phyloP scores from a whole-genome alignment of 192 early-diverging fungal species.

The Thamnidium elegans region DNA sequence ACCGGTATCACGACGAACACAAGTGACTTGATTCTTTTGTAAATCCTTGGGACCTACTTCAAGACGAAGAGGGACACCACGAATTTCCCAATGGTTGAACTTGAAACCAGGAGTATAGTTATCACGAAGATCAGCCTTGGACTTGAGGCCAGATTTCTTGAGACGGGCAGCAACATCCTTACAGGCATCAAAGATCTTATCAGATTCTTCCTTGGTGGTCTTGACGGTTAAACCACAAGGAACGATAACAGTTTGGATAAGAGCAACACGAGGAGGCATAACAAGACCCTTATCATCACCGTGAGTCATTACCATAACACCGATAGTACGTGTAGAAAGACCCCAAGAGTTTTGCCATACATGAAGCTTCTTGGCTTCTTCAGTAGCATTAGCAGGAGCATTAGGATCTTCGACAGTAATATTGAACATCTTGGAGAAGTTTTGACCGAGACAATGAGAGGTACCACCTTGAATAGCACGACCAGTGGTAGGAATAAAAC shows the following conservation, averaged over 20 bases:
- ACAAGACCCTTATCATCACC: slow-evolving; percentile 99
- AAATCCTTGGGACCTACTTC: slow-evolving; percentile 98
- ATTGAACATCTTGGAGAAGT: slow-evolving; percentile 99
- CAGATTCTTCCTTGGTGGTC: slow-evolving; percentile 72
- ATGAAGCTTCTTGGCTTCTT: slow-evolving; percentile 66
- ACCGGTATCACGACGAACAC: slow-evolving; percentile 83
- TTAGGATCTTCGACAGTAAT: slow-evolving; percentile 88
- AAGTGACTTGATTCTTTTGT: slow-evolving; percentile 69
- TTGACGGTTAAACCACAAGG: slow-evolving; percentile 93
- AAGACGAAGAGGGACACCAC: slow-evolving; percentile 94
- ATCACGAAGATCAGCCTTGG: slow-evolving; percentile 34
- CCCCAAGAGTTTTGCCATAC: slow-evolving; percentile 99
- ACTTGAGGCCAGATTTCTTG: slow-evolving; percentile 37
- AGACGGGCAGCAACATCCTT: slow-evolving; percentile 37
- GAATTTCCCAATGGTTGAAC: slow-evolving; percentile 98
- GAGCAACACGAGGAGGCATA: slow-evolving; percentile 89
- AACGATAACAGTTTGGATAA: slow-evolving; percentile 87
- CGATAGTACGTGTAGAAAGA: slow-evolving; percentile 94
- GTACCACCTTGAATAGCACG: slow-evolving; percentile 98
- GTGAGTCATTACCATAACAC: slow-evolving; percentile 99
- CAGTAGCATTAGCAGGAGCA: slow-evolving; percentile 43
- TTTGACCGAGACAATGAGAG: slow-evolving; percentile 99
- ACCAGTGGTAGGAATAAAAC: slow-evolving; percentile 94
- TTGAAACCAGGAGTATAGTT: slow-evolving; percentile 84
- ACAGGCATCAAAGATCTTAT: slow-evolving; percentile 62